These are phyloP conservation scores for Rhamnella rubrinervis DNA, from an alignment of 331 rosid species.

Conservation along the genomic window DNA sequence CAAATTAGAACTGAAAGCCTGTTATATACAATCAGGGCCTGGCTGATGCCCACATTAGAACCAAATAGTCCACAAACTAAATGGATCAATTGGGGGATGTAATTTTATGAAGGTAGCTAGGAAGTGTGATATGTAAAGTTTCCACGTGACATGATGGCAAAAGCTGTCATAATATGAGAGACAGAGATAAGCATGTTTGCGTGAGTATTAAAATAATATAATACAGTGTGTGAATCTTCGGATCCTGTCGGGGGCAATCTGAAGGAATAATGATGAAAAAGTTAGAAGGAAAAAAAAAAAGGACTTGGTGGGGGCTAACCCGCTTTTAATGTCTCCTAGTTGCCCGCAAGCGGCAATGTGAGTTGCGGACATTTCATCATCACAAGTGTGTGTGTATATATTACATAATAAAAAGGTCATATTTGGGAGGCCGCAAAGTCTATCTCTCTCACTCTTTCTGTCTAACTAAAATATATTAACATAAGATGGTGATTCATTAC, in stretches of 20 bases:
- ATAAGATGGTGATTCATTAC: no score
- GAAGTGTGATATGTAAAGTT: no score
- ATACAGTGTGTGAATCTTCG: slow-evolving; percentile 47
- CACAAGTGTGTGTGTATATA: not conserved
- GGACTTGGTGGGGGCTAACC: slow-evolving; percentile 22
- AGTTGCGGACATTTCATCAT: slow-evolving; percentile 25
- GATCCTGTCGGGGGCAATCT: slow-evolving; percentile 45
- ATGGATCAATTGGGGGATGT: no score
- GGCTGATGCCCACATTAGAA: no score
- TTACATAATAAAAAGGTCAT: slow-evolving; percentile 7
- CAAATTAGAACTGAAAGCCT: no score
- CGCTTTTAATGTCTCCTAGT: slow-evolving; percentile 55
- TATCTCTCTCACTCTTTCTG: not conserved
- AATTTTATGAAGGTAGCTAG: no score
- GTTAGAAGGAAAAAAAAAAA: slow-evolving; percentile 3
- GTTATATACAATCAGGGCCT: no score
- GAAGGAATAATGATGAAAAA: slow-evolving; percentile 22
- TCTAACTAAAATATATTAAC: no score
- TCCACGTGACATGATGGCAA: not conserved
- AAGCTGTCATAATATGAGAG: not conserved
- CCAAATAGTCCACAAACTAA: no score
- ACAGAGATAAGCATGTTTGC: not conserved
- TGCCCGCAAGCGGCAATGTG: slow-evolving; percentile 61
- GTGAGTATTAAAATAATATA: slow-evolving; percentile 12
- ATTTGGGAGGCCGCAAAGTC: slow-evolving; percentile 57